Evolutionary conservation across 2,329 filamentous ascomycete genomes (phyloP).

Genomic region (Stemphylium vesicarium): DNA sequence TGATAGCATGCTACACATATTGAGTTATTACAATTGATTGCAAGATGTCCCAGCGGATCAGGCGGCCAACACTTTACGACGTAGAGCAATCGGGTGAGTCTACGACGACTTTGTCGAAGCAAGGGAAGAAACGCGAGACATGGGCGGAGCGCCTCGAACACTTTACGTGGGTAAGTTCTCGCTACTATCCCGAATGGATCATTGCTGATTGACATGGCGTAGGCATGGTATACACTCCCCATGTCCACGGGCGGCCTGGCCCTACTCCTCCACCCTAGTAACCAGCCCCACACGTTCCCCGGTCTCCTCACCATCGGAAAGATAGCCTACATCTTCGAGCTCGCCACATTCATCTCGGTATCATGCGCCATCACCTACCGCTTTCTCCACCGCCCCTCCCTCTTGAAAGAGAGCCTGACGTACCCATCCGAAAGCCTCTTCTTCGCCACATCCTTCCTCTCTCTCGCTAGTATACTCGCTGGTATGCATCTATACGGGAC

Average conservation of each 20-base stretch:
- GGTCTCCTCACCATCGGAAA: background rate
- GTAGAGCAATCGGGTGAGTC: background rate
- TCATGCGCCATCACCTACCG: conserved; percentile 1
- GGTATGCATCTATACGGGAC: background rate
- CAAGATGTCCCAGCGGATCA: background rate
- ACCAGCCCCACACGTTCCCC: conserved; percentile 1
- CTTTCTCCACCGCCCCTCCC: background rate
- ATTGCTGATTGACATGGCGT: background rate
- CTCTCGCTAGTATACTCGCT: background rate
- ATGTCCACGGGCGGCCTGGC: conserved; percentile 4
- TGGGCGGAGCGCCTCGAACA: background rate
- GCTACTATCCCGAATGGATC: background rate
- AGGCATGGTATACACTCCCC: conserved; percentile 3
- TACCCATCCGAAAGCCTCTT: conserved; percentile 5
- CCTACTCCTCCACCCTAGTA: background rate
- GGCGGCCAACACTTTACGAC: background rate
- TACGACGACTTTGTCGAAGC: background rate
- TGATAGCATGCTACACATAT: too few species aligned
- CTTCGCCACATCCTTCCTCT: conserved; percentile 2
- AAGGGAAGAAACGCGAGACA: background rate
- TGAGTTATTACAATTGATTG: background rate
- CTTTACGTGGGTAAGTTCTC: background rate
- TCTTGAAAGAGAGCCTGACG: background rate
- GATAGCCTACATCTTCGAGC: background rate
- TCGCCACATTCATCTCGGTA: background rate